These are phyloP conservation scores for Phytophthora fragariaefolia DNA, from an alignment of 352 stramenopile species.

Conservation along the genomic window DNA sequence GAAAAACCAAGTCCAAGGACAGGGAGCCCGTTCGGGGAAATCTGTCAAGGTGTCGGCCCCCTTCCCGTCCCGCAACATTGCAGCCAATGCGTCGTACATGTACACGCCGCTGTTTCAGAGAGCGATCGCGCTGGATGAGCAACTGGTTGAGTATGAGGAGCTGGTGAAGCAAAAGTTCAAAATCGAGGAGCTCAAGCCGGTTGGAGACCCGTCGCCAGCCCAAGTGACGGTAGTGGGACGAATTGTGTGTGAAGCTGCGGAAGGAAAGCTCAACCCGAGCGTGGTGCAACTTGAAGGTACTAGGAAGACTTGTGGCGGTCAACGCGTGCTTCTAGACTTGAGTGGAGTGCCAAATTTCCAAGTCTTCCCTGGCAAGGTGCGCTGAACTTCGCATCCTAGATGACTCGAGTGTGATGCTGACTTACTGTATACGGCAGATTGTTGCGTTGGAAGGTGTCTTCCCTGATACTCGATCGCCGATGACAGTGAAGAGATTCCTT, in stretches of 20 bases:
- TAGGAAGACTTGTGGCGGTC: constrained; percentile 81
- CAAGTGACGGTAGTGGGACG: constrained; percentile 81
- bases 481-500: constrained; percentile 81
- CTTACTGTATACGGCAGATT: constrained; percentile 46
- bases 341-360: constrained; percentile 74
- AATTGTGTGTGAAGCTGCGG: constrained; percentile 84
- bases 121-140: constrained; percentile 77
- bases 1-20: constrained; percentile 53
- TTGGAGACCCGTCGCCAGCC: constrained; percentile 78
- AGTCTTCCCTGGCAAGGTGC: constrained; percentile 85
- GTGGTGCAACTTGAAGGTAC: constrained; percentile 85
- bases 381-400: neutral
- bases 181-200: constrained; percentile 64
- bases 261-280: constrained; percentile 86
- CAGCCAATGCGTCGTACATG: constrained; percentile 75
- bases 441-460: constrained; percentile 83
- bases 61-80: constrained; percentile 70
- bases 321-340: constrained; percentile 81
- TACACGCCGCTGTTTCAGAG: constrained; percentile 85
- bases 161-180: constrained; percentile 71
- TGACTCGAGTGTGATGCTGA: constrained; percentile 11
- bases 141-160: constrained; percentile 80
- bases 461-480: constrained; percentile 67
- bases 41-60: constrained; percentile 42
- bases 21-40: constrained; percentile 16